phyloP scores from a whole-genome alignment of 2,329 filamentous ascomycete species.

The Diaporthe velutina region DNA sequence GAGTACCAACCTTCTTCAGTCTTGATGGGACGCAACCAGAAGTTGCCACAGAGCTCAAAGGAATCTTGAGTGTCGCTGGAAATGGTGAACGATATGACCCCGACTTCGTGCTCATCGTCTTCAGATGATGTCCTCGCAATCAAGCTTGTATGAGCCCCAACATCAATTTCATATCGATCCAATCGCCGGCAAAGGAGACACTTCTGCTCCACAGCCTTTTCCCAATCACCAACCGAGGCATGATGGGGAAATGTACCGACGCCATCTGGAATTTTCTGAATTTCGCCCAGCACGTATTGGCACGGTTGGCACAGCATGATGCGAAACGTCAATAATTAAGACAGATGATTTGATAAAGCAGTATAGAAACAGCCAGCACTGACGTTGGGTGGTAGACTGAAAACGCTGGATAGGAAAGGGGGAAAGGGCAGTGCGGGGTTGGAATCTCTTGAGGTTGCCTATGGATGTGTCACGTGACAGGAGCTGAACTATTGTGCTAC shows the following conservation, averaged over 20 bases:
- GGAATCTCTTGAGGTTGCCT: not conserved
- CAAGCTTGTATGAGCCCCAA: not conserved
- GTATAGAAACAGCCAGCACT: not conserved
- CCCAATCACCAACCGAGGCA: not conserved
- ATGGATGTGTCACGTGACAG: no score
- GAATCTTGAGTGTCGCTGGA: not conserved
- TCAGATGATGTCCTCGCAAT: not conserved
- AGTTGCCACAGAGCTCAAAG: not conserved
- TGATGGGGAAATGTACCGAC: not conserved
- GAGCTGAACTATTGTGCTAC: no score
- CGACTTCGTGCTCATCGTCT: not conserved
- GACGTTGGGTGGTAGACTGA: not conserved
- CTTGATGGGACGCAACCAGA: conserved; percentile 15
- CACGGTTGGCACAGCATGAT: conserved; percentile 7
- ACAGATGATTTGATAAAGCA: not conserved
- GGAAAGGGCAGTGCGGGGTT: not conserved
- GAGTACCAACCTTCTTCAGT: not conserved
- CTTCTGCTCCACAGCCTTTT: conserved; percentile 17
- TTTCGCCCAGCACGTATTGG: not conserved
- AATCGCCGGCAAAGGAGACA: conserved; percentile 16
- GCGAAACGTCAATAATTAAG: not conserved
- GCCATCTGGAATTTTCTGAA: not conserved
- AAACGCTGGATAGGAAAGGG: not conserved
- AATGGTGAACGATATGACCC: conserved; percentile 6
- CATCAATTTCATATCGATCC: no score